Conservation (phyloP, 257 asterid species). For the Cruciata laevipes region DNA sequence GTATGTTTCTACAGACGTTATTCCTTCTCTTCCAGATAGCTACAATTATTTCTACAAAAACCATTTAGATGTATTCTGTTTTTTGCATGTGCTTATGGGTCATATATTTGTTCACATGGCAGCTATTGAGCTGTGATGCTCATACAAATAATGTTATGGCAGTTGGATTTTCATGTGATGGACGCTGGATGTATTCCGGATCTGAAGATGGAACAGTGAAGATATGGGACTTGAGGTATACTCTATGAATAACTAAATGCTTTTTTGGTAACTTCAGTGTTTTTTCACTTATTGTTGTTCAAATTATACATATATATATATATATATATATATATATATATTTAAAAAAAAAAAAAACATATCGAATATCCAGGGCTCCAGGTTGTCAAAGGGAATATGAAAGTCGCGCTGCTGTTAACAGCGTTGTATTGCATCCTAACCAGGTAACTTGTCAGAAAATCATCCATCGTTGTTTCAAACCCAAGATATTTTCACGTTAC, state of each 20-base stretch:
- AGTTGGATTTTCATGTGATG: conserved; percentile 96
- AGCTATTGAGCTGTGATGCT: conserved; percentile 96
- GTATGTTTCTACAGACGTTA: conserved; percentile 31
- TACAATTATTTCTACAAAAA: neutral
- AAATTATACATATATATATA: too few species aligned
- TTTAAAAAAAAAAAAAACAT: neutral
- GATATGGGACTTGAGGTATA: conserved; percentile 91
- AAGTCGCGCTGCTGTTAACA: conserved; percentile 97
- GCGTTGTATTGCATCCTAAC: conserved; percentile 97
- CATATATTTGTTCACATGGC: conserved; percentile 13
- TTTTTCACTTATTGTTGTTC: conserved; percentile 9
- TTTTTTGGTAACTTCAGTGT: neutral
- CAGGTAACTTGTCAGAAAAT: conserved; percentile 37
- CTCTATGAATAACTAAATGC: neutral
- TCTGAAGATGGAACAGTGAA: conserved; percentile 99
- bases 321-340: too few species aligned
- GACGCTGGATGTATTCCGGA: conserved; percentile 98
- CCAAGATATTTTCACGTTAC: neutral
- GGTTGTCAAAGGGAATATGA: conserved; percentile 99
- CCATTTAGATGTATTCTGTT: neutral
- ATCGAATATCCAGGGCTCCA: conserved; percentile 60
- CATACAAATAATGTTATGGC: conserved; percentile 98
- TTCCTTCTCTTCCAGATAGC: neutral
- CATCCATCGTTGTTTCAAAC: neutral
- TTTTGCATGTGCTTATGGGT: conserved; percentile 12